Evolutionary conservation across 306 rosid species (phyloP), one percentile per base, ranked within the genome.

Genomic region (Castanea mollissima): DNA sequence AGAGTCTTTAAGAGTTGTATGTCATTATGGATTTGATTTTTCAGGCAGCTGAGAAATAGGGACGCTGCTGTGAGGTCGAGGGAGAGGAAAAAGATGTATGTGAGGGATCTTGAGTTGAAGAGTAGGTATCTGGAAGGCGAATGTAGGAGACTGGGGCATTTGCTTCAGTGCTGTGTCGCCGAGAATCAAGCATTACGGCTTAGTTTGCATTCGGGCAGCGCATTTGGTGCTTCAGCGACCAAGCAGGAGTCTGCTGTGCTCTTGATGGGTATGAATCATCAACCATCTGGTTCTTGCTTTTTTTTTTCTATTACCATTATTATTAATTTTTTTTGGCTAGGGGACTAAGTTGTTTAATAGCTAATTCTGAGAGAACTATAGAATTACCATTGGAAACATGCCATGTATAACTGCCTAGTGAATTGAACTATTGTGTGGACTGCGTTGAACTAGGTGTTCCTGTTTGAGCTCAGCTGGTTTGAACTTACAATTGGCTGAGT

Each of bases 211-310:
- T 88, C 90, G 78, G 86, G 88, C 80, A 75, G 82, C 54, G 83
- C 90, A 69, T 87, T 74, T 83, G 92, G 82, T 94, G 92, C 87
- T 81, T 74, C 93, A 82, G 65, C 83, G 82, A 70, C 93, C 86
- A 86, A 83, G 97, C 98, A 89, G 98, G 98, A 92, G 98, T 94
- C 97, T 94, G 98, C 98, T 62, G 98, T 94, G 89, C 98, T 94
- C 97, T 87, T 94, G 72, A 79, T 92, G 98, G 98, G 97, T 92
- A 88, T 79, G 93, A 63, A 81, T 77, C 72, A 55, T 32, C 31
- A 74, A 29, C 77, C 77, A n/a, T 16, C 18, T 65, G 60, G 55
- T 35, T 35, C 23, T 58, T 55, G 72, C 34, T 55, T 78, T 46
- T 68, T 46, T 68, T 62, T 46, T 56, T 19, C 32, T 29, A 2